Conservation (phyloP, 2,329 filamentous ascomycete genomes). For the Aspergillus tubingensis region DNA sequence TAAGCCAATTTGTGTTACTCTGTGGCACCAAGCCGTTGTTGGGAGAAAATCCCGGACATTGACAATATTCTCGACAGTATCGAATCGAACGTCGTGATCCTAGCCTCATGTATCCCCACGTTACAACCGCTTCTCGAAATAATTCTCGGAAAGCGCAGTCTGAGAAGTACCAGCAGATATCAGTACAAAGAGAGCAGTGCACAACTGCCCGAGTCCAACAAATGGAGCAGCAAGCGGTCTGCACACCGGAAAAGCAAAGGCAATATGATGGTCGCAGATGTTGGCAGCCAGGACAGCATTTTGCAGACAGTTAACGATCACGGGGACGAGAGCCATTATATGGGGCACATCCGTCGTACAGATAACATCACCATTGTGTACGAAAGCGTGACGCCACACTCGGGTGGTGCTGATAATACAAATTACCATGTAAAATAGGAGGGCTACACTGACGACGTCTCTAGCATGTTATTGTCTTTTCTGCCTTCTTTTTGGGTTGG, state of each 20-base stretch:
- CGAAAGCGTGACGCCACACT: background rate
- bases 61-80: conserved; percentile 20
- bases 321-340: conserved; percentile 1
- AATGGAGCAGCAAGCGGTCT: background rate
- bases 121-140: conserved; percentile 35
- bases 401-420: background rate
- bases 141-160: conserved; percentile 18
- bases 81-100: conserved; percentile 35
- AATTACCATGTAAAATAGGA: background rate
- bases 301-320: conserved; percentile 17
- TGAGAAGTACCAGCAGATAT: conserved; percentile 13
- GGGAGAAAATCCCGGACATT: background rate
- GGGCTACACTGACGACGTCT: background rate
- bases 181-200: conserved; percentile 14
- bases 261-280: conserved; percentile 16
- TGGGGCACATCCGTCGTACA: conserved; percentile 18
- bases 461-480: background rate
- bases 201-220: background rate
- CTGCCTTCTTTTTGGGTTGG: background rate
- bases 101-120: conserved; percentile 39
- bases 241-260: conserved; percentile 10
- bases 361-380: conserved; percentile 22
- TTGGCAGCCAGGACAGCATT: conserved; percentile 28
- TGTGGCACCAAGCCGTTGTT: background rate
- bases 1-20: conserved; percentile 19